Conservation (phyloP, 2,329 filamentous ascomycete genomes). For the Trichophyton rubrum region DNA sequence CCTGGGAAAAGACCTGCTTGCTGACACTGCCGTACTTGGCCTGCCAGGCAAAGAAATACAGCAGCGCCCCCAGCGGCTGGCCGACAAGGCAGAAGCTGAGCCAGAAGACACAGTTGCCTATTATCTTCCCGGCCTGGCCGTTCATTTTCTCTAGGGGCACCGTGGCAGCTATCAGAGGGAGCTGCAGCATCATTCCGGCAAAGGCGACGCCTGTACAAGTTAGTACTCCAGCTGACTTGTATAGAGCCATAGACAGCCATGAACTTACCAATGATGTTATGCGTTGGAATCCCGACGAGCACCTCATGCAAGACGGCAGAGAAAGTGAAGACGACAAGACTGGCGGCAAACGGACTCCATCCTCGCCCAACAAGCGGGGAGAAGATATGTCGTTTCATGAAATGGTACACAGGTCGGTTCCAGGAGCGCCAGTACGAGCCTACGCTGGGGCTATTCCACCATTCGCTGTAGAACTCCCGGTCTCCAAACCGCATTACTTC, state of each 20-base stretch:
- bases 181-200: constrained; percentile 81
- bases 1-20: constrained; percentile 14
- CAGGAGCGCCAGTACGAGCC: constrained; percentile 88
- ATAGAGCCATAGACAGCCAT: not conserved
- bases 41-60: constrained; percentile 98
- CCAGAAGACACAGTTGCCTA: constrained; percentile 95
- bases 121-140: constrained; percentile 59
- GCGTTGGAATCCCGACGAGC: constrained; percentile 84
- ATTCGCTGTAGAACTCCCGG: constrained; percentile 88
- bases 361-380: constrained; percentile 76
- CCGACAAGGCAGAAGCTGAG: constrained; percentile 89
- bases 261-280: constrained; percentile 68
- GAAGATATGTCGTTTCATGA: constrained; percentile 92
- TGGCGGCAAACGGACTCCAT: constrained; percentile 58
- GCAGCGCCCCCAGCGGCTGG: constrained; percentile 77
- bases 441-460: constrained; percentile 89
- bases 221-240: not conserved
- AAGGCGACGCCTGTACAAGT: constrained; percentile 64
- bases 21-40: constrained; percentile 85
- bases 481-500: constrained; percentile 86
- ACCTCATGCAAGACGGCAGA: constrained; percentile 86
- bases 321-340: constrained; percentile 71
- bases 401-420: constrained; percentile 96
- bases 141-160: constrained; percentile 66
- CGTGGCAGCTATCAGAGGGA: constrained; percentile 75